Evolutionary conservation across 2,329 filamentous ascomycete genomes (phyloP).

Genomic region (Aspergillus calidoustus): DNA sequence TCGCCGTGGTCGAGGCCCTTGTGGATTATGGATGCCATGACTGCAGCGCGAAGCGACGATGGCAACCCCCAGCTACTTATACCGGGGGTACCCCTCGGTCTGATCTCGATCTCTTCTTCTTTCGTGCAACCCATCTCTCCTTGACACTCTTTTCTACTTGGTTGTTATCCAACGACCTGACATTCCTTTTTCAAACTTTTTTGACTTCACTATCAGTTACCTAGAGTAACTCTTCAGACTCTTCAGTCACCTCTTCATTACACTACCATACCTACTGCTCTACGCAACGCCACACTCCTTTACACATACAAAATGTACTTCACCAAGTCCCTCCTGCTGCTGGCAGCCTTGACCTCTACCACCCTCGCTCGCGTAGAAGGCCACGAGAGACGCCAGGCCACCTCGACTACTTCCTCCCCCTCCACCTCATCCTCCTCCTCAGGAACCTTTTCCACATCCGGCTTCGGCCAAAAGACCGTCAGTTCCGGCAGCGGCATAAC

Average conservation of each 20-base stretch:
- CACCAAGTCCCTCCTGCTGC: conserved; percentile 36
- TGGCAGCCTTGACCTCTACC: conserved; percentile 35
- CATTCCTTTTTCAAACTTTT: conserved; percentile 16
- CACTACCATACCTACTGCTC: conserved; percentile 10
- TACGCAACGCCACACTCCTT: conserved; percentile 17
- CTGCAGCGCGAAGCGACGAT: background rate
- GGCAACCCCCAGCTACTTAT: conserved; percentile 10
- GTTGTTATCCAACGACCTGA: conserved; percentile 8
- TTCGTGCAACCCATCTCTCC: background rate
- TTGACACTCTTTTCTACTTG: background rate
- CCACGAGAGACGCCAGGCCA: conserved; percentile 25
- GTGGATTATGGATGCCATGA: background rate
- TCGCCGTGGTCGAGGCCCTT: conserved; percentile 10
- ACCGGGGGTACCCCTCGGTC: background rate
- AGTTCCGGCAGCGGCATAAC: conserved; percentile 30
- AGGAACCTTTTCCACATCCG: conserved; percentile 32
- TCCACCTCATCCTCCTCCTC: conserved; percentile 9
- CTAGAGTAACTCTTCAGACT: conserved; percentile 12
- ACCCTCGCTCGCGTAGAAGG: conserved; percentile 27
- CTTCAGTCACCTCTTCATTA: background rate
- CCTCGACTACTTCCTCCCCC: conserved; percentile 10
- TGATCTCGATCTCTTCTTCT: background rate
- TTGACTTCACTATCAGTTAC: background rate
- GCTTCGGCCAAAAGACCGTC: conserved; percentile 39
- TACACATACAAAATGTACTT: conserved; percentile 33